Conservation (phyloP, 202 grass and related monocot species). For the Musa balbisiana region DNA sequence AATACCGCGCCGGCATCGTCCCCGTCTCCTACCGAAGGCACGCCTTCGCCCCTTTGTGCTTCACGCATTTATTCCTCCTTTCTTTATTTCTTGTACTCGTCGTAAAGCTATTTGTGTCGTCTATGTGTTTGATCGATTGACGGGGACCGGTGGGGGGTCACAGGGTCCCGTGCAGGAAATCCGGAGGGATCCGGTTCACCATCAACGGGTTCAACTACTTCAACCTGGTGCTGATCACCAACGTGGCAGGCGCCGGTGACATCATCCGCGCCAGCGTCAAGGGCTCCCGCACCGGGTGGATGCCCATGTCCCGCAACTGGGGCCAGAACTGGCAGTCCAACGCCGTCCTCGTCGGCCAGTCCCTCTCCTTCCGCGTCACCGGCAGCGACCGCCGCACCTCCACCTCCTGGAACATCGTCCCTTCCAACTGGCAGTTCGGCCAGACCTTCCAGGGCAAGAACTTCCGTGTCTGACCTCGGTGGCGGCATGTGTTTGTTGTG, state of each 20-base stretch:
- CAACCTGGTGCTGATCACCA: slow-evolving; percentile 51
- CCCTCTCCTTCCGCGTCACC: slow-evolving; percentile 41
- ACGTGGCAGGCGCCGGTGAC: slow-evolving; percentile 43
- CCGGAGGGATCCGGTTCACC: slow-evolving; percentile 46
- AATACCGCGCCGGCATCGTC: slow-evolving; percentile 49
- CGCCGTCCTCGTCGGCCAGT: slow-evolving; percentile 32
- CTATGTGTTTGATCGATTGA: neutral
- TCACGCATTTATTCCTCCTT: neutral
- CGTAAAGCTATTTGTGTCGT: neutral
- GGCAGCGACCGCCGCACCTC: slow-evolving; percentile 39
- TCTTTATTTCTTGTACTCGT: neutral
- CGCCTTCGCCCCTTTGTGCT: neutral
- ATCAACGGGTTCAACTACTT: slow-evolving; percentile 44
- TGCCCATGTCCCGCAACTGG: slow-evolving; percentile 49
- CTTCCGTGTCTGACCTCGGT: slow-evolving; percentile 23
- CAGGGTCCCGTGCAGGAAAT: slow-evolving; percentile 39
- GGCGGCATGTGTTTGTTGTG: neutral
- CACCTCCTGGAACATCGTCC: slow-evolving; percentile 41
- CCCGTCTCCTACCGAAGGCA: slow-evolving; percentile 40
- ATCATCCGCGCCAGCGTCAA: slow-evolving; percentile 38
- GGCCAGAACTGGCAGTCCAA: slow-evolving; percentile 55
- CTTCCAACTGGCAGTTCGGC: slow-evolving; percentile 34
- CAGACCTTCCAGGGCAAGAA: slow-evolving; percentile 41
- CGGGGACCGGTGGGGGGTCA: neutral
- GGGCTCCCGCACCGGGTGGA: slow-evolving; percentile 38